Base-by-base conservation (phyloP, 2,329 filamentous ascomycete species). In the Anisogramma anomala region DNA sequence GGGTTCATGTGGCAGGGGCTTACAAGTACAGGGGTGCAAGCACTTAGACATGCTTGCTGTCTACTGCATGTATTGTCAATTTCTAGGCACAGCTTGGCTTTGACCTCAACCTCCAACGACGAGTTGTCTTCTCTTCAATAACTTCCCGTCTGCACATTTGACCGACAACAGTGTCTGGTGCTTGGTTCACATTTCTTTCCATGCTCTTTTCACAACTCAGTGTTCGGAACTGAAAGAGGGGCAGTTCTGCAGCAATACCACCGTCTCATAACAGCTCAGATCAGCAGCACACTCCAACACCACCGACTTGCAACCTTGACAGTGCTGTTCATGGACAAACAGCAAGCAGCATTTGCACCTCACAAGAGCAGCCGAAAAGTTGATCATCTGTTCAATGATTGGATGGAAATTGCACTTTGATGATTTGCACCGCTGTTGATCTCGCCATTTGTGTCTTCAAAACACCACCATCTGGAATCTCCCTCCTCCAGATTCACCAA, bases 201-300 rank as follows among this genome's bases (percentile, higher is more conserved):
- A n/a, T n/a, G n/a, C n/a, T n/a, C n/a, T n/a, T n/a, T n/a, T n/a
- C n/a, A n/a, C n/a, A n/a, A n/a, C n/a, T n/a, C n/a, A n/a, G n/a
- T n/a, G n/a, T n/a, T n/a, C n/a, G n/a, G n/a, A n/a, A n/a, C n/a
- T n/a, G n/a, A n/a, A n/a, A n/a, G n/a, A n/a, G n/a, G n/a, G n/a
- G n/a, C n/a, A n/a, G n/a, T 14, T 7, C 27, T 4, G n/a, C 27
- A 14, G 13, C 15, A 14, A 6, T 14, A 6, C 13, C n/a, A 30
- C 27, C 11, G n/a, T 30, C 8, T 14, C 9, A 5, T 30, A 13
- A 14, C 27, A 30, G 11, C 3, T 6, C 15, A 14, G 27, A 14
- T 3, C n/a, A 7, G n/a, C n/a, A n/a, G n/a, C n/a, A 17, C 41
- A 33, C 39, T 30, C 15, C 37, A 14, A 44, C 44, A 30, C 30